Evolutionary conservation across 129 eudicot species (phyloP), one percentile per base, ranked within the genome.

Genomic region (Helichrysum umbraculigerum): DNA sequence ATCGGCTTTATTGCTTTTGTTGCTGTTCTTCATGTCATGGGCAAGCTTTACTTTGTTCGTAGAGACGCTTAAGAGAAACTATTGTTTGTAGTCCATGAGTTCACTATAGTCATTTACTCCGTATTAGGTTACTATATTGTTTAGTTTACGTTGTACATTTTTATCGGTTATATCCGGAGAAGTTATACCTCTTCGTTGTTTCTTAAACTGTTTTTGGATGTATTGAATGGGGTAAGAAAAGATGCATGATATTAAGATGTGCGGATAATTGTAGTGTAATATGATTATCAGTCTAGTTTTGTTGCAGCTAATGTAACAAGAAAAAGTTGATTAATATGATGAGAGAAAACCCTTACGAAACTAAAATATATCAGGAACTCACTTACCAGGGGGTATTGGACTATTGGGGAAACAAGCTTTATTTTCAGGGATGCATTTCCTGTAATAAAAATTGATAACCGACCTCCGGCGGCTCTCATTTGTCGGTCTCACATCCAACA

Each of bases 1-100:
- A 90, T 93, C 30, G 98, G 98, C 52, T 93, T 93, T 83, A 93
- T 93, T 74, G 96, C 98, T 4, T 93, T 93, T 82, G 98, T 93
- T 74, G 98, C 98, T 29, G 64, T 90, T 75, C 95, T 93, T 71
- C 98, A 93, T 70, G 98, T 93, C 82, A 81, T 90, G 92, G 96
- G 96, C 0, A 93, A 93, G 96, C 91, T 92, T 28, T 92, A 90
- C 89, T 86, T 92, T 39, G 96, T 87, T 61, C 85, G 96, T 15
- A 82, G 63, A 75, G 91, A 91, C 76, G 87, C 88, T 76, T 85
- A 71, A 82, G 44, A 15, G 41, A 70, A 47, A 79, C 20, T 14
- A 39, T 66, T 44, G 8, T 79, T 73, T 58, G 25, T 79, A 56
- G 63, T 78, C 30, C 30, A 61, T 70, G 56, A 34, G 37, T 65